Percentiles rank a stretch among this genome's conserved stretches.
Evolutionary conservation across 169 alveolate species (phyloP).

Genomic region (Cryptosporidium tyzzeri): DNA sequence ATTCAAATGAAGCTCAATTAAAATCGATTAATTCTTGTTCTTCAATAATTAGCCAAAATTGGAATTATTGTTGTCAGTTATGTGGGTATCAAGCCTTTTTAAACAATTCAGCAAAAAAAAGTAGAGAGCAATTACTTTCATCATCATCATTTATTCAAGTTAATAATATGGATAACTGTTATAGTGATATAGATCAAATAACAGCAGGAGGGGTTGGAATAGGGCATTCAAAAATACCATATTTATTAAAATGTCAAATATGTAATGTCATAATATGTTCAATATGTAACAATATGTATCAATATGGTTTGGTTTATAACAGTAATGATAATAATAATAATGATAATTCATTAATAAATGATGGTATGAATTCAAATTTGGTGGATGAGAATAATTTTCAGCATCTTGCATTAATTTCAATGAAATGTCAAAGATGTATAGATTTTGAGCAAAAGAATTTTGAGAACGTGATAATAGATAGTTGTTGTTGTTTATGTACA

Average conservation of each 20-base stretch:
- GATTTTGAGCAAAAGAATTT: not conserved
- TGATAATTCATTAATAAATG: not conserved
- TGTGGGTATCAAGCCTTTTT: not conserved
- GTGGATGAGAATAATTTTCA: not conserved
- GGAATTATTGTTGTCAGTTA: conserved; percentile 63
- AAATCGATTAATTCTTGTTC: conserved; percentile 56
- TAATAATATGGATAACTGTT: not conserved
- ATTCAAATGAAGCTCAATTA: conserved; percentile 39
- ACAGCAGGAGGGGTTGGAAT: not conserved
- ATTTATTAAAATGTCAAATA: conserved; percentile 13
- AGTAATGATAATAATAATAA: too few relatives aligned
- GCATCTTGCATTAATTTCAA: not conserved
- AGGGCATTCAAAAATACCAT: not conserved
- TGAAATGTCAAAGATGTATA: conserved; percentile 31
- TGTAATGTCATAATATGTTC: conserved; percentile 48
- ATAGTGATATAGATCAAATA: not conserved
- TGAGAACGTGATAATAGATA: conserved; percentile 6
- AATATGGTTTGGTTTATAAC: not conserved
- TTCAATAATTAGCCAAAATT: conserved; percentile 25
- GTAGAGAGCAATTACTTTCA: not conserved
- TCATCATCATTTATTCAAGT: not conserved
- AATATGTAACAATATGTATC: conserved; percentile 9
- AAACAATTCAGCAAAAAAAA: not conserved
- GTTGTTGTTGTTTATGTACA: conserved; percentile 62
- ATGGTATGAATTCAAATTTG: not conserved